Evolutionary conservation across 2,329 filamentous ascomycete genomes (phyloP), one percentile per base, ranked within the genome.

Genomic region (Xylariaceae sp.): DNA sequence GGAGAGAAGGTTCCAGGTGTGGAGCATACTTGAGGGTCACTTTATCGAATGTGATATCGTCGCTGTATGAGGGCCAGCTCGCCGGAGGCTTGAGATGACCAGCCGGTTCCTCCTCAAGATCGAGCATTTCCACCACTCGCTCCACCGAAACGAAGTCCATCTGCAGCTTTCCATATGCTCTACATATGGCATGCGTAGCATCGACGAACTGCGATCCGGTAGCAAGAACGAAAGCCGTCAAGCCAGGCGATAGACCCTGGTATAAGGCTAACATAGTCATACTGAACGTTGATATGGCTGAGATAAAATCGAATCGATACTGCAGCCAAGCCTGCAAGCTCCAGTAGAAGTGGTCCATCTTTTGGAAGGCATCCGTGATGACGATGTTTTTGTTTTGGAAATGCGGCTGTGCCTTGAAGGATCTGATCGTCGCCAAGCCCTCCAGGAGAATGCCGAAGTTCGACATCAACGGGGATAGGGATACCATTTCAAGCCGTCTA

Each of bases 341-440:
- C 88, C 92, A 96, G 75, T 95, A 96, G 75, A 96, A 96, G 72
- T 97, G 92, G 68, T 97, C 92, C 82, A 96, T 94, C 71, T 91
- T 91, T 72, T 96, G 92, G 70, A 96, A 96, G 15, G 86, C 86
- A 69, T 96, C 92, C 0, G 92, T 91, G 0, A 92, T 91, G 1
- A 81, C 77, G 39, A 97, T 87, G 55, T 95, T 90, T 54, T 87
- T 83, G 62, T 86, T 82, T 69, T 95, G 90, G 69, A 96, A 96
- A 55, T 88, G 86, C 3, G 82, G 77, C 66, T 96, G 88, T 0
- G 88, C 90, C 53, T 82, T 85, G 71, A 95, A 93, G 0, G 92
- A 91, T 49, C 90, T 85, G 18, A 97, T 91, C 0, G 92, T 96
- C 0, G 89, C 91, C 7, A 97, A 76, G 0, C 92, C 92, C 61